phyloP scores from a whole-genome alignment of 23 red algal genomes.

The Gracilaria vermiculophylla region DNA sequence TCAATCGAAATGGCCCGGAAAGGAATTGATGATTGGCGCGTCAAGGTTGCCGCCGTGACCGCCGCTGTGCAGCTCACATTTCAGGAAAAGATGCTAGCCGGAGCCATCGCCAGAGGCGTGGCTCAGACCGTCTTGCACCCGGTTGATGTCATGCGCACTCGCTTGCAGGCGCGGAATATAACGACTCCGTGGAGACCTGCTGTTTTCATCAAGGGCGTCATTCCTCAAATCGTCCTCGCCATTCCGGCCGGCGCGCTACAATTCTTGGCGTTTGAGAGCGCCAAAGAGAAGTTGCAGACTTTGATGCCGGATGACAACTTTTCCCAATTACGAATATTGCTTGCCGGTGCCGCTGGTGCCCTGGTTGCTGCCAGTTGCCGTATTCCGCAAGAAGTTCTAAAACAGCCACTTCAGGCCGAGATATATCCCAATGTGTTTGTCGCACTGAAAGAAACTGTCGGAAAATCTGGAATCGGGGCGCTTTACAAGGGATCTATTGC shows the following conservation, averaged over 20 bases:
- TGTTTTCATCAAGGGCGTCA: slow-evolving; percentile 92
- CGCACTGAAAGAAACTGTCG: slow-evolving; percentile 71
- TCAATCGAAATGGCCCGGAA: background rate
- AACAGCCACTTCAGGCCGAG: slow-evolving; percentile 97
- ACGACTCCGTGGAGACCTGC: slow-evolving; percentile 46
- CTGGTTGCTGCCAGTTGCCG: slow-evolving; percentile 80
- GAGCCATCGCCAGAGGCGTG: slow-evolving; percentile 86
- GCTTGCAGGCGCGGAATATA: slow-evolving; percentile 86
- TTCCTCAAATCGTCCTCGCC: slow-evolving; percentile 94
- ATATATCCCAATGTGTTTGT: slow-evolving; percentile 93
- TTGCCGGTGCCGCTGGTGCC: slow-evolving; percentile 90
- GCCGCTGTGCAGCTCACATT: slow-evolving; percentile 69
- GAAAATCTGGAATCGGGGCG: slow-evolving; percentile 60
- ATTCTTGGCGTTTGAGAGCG: slow-evolving; percentile 91
- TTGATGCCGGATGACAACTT: slow-evolving; percentile 51
- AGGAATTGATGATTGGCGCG: background rate
- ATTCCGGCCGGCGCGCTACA: slow-evolving; percentile 93
- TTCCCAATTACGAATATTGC: slow-evolving; percentile 61
- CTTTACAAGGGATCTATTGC: slow-evolving; percentile 92
- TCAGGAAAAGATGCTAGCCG: slow-evolving; percentile 77
- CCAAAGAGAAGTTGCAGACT: slow-evolving; percentile 71
- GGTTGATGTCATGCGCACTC: slow-evolving; percentile 92
- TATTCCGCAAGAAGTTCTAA: slow-evolving; percentile 98
- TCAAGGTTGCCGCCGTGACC: background rate
- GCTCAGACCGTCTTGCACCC: slow-evolving; percentile 97